A percentile compares a stretch with the other conserved stretches of the same genome.
phyloP scores from a whole-genome alignment of 805 yeast genomes.

The Kurtzmaniella fragi region DNA sequence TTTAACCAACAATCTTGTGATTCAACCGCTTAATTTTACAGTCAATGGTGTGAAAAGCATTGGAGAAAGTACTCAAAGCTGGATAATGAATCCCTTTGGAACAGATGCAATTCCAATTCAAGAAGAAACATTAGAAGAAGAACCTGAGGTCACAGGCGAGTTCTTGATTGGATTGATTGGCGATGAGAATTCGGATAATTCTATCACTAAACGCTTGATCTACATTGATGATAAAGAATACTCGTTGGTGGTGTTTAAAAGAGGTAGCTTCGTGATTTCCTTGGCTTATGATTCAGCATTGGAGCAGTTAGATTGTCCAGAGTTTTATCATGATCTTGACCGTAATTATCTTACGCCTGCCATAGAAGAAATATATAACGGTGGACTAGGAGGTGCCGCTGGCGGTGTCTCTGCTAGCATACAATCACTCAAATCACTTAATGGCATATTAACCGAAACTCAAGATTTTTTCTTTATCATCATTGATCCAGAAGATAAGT shows the following conservation, averaged over 20 bases:
- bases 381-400: constrained; percentile 11
- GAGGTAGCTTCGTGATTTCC: constrained; percentile 16
- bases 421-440: not conserved
- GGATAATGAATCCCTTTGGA: constrained; percentile 13
- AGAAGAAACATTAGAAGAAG: constrained; percentile 5
- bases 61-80: constrained; percentile 9
- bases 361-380: constrained; percentile 17
- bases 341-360: constrained; percentile 13
- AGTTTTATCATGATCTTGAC: constrained; percentile 20
- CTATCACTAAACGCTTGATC: constrained; percentile 20
- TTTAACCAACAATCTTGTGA: constrained; percentile 30
- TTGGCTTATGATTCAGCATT: constrained; percentile 26
- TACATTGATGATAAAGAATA: constrained; percentile 19
- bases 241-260: constrained; percentile 25
- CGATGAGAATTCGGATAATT: constrained; percentile 1
- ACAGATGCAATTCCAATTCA: constrained; percentile 1
- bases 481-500: constrained; percentile 18
- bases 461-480: constrained; percentile 33
- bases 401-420: constrained; percentile 9
- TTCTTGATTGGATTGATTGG: constrained; percentile 20
- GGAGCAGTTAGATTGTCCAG: constrained; percentile 14
- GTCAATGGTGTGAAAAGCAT: constrained; percentile 27
- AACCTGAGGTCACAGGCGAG: constrained; percentile 8
- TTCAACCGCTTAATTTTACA: constrained; percentile 34
- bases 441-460: not conserved